Evolutionary conservation across 257 asterid genomes (phyloP), one percentile per base, ranked within the genome.

Genomic region (Orobanche coerulescens): DNA sequence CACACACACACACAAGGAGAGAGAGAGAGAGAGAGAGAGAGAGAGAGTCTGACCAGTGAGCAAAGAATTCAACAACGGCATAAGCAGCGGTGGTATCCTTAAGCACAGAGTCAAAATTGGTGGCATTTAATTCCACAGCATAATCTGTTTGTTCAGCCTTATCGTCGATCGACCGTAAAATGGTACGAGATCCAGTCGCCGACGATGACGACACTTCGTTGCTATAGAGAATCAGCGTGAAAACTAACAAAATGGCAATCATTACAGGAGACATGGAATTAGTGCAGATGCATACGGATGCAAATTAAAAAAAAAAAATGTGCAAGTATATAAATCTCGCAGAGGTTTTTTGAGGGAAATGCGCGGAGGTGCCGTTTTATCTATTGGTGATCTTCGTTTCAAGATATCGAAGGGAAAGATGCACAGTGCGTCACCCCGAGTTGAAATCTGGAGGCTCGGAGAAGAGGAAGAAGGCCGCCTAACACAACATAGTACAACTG

Each of bases 31-130:
- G 43, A 22, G 1, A 11, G 33, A 1, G 13, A 15, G 24, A 33
- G 11, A 53, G 18, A 58, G 15, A 10, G 46, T 66, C 85, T 73
- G 55, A 90, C 97, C 97, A 90, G 69, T 83, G 80, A 28, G 97
- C 97, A 66, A 78, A 90, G 80, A 90, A 90, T 71, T 90, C 95
- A 48, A 90, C 95, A 68, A 90, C 57, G 47, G 95, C 93, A 63
- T 63, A 79, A 65, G 89, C 74, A 14, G 87, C 84, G 26, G 90
- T 85, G 15, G 96, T 80, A 16, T 84, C 95, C 52, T 76, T 73
- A 23, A 90, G 82, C 47, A 90, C 82, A 1, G 79, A 46, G 76
- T 83, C 94, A 44, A 90, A 90, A 76, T 61, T 79, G 53, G 94
- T 79, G 69, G 84, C 79, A 62, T 90, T 84, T 60, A 90, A 77